These are phyloP conservation scores for Penicillium diatomitis DNA, from an alignment of 495 filamentous ascomycete genomes.

Conservation along the genomic window DNA sequence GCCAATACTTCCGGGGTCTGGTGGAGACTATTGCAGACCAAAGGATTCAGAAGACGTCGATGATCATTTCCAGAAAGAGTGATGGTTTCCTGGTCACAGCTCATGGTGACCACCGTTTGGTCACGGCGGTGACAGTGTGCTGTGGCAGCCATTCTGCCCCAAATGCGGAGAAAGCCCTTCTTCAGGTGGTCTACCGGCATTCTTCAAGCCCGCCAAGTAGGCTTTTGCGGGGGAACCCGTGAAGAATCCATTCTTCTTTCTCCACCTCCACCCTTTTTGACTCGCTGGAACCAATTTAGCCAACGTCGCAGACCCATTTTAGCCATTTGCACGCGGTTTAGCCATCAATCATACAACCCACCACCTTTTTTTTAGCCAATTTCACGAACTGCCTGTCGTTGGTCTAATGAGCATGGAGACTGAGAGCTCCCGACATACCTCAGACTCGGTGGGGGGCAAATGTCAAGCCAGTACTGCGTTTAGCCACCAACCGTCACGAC, in stretches of 20 bases:
- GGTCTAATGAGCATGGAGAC: background rate
- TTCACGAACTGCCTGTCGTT: background rate
- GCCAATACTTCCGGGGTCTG: no score
- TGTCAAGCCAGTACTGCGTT: background rate
- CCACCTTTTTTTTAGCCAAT: background rate
- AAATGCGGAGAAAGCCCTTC: no score
- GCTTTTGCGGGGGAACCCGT: slow-evolving; percentile 1
- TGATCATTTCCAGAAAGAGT: no score
- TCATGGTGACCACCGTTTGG: no score
- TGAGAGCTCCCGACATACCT: background rate
- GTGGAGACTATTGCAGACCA: no score
- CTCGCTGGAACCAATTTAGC: slow-evolving; percentile 1
- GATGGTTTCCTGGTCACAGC: no score
- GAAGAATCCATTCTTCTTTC: slow-evolving; percentile 9
- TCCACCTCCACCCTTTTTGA: slow-evolving; percentile 3
- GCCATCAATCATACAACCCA: slow-evolving; percentile 5
- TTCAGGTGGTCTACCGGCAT: no score
- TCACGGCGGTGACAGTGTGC: no score
- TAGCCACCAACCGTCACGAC: slow-evolving; percentile 1
- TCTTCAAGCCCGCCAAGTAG: no score
- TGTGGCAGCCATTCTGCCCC: no score
- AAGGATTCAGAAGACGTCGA: no score
- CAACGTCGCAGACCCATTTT: background rate
- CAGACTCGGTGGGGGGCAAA: slow-evolving; percentile 1
- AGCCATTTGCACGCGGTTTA: slow-evolving; percentile 2